Evolutionary conservation across 2,329 filamentous ascomycete species (phyloP).

Genomic region (Fusarium sp.): DNA sequence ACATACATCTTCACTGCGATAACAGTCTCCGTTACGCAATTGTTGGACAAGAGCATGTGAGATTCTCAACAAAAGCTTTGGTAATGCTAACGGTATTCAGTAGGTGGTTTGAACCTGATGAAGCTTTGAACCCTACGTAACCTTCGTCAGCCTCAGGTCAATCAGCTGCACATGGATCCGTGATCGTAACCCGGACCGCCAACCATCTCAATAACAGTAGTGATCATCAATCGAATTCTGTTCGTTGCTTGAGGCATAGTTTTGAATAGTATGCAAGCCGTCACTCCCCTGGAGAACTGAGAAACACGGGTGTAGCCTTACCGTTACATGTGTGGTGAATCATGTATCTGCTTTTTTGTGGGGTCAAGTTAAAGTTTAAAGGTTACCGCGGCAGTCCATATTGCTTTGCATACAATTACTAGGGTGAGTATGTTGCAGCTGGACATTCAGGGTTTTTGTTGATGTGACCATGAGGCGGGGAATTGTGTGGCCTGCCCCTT

Average conservation of each 20-base stretch:
- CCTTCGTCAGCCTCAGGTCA: background rate
- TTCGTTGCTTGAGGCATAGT: background rate
- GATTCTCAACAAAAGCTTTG: background rate
- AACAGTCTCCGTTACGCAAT: background rate
- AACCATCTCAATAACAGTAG: background rate
- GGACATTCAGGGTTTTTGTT: background rate
- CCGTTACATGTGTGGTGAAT: background rate
- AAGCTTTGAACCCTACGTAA: background rate
- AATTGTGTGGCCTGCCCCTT: background rate
- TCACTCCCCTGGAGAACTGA: too few species aligned
- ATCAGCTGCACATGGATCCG: background rate
- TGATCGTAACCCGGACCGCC: background rate
- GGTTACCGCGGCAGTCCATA: background rate
- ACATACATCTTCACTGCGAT: too few species aligned
- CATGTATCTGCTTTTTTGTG: background rate
- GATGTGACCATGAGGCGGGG: background rate
- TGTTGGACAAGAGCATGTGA: accelerated
- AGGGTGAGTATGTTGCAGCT: background rate
- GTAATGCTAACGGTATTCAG: background rate
- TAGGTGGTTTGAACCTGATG: background rate
- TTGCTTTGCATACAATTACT: background rate
- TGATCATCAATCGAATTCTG: background rate
- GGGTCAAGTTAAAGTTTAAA: background rate
- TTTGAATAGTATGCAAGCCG: background rate
- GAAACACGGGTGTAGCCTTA: background rate